Conservation (phyloP, 1,284 basidiomycete species). For the Apiotrichum montevideense region DNA sequence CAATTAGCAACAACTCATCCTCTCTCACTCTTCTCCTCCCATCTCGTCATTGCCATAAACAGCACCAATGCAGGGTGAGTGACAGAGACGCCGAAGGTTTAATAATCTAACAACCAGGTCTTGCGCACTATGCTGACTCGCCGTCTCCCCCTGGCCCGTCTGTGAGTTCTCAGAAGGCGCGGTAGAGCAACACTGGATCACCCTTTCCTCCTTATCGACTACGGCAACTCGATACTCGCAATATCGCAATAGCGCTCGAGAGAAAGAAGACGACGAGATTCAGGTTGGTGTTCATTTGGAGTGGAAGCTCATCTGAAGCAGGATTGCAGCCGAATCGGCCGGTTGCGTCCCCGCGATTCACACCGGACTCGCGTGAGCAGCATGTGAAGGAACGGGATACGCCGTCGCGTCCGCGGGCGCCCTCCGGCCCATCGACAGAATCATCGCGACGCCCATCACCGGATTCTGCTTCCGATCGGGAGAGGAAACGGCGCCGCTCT, state of each 20-base stretch:
- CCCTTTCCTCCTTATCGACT: neutral
- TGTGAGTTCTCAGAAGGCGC: slow-evolving; percentile 7
- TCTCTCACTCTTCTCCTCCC: neutral
- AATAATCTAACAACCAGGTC: neutral
- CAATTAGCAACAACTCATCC: too few relatives aligned
- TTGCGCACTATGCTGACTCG: slow-evolving; percentile 13
- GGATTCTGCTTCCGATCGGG: neutral
- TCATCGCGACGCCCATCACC: neutral
- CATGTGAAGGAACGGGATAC: neutral
- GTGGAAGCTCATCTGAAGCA: too few relatives aligned
- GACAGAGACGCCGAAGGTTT: neutral
- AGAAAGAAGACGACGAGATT: neutral
- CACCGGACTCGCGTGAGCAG: too few relatives aligned
- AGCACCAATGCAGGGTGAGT: slow-evolving; percentile 14
- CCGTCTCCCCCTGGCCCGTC: slow-evolving; percentile 9
- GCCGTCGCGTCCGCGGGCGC: neutral
- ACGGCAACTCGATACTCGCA: neutral
- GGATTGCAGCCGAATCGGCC: too few relatives aligned
- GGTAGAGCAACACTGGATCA: slow-evolving; percentile 11
- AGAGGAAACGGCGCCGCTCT: neutral
- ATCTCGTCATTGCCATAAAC: neutral
- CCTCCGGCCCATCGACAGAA: neutral
- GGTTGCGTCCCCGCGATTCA: too few relatives aligned
- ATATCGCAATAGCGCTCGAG: neutral
- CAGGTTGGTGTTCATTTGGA: neutral